Conservation (phyloP, 2,329 filamentous ascomycete species). For the Chaetomium olivaceum region DNA sequence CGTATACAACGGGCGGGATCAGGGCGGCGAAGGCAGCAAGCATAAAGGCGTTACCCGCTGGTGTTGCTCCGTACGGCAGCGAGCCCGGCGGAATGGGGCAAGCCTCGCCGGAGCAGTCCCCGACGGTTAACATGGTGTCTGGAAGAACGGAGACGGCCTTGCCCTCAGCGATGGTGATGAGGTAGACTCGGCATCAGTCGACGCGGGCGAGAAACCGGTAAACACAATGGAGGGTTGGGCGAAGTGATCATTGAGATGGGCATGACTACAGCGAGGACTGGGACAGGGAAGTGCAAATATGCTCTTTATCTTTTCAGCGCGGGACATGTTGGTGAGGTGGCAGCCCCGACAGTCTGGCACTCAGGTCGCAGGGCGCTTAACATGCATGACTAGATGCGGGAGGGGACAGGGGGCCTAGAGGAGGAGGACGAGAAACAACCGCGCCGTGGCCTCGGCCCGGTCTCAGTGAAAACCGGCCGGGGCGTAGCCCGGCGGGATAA, state of each 20-base stretch:
- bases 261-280: neutral
- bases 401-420: neutral
- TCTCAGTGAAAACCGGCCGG: neutral
- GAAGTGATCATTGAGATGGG: neutral
- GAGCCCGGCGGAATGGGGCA: constrained; percentile 30
- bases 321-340: constrained; percentile 11
- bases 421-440: neutral
- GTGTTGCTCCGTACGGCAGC: constrained; percentile 26
- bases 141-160: constrained; percentile 2
- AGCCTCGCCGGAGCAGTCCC: constrained; percentile 30
- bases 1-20: constrained; percentile 32
- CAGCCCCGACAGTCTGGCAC: constrained; percentile 21
- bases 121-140: constrained; percentile 26
- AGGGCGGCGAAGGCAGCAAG: constrained; percentile 34
- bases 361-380: constrained; percentile 16
- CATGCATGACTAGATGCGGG: constrained; percentile 1
- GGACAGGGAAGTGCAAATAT: constrained; percentile 13
- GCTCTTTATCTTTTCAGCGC: neutral
- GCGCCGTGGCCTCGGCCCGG: neutral
- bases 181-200: constrained; percentile 16
- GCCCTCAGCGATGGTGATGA: constrained; percentile 6
- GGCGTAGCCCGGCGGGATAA: neutral
- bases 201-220: neutral
- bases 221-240: neutral
- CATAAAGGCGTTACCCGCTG: constrained; percentile 33